Base-by-base conservation (phyloP, 768 basidiomycete genomes). In the Cystofilobasidium capitatum region DNA sequence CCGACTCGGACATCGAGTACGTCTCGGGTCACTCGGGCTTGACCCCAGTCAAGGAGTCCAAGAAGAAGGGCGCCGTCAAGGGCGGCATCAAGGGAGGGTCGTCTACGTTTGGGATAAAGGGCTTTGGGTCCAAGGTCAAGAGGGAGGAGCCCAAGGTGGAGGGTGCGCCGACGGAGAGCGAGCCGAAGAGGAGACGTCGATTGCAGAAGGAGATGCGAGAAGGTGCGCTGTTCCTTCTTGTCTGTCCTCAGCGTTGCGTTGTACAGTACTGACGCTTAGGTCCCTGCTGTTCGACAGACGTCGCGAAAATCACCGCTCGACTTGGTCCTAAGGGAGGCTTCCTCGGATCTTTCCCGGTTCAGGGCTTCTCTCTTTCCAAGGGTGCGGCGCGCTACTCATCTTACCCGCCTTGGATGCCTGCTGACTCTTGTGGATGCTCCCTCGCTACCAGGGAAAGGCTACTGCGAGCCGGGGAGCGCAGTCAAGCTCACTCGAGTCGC, bases 241-340 rank as follows among this genome's bases (percentile, higher is more conserved):
- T 16, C 33, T 36, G 14, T 12, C 29, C 12, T 22, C 33, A 0
- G 4, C 42, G 22, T 60, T 58, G 1, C 16, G 13, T 22, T 35
- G 37, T 16, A 20, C 20, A 33, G 10, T 13, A 35, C 39, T 33
- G 17, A 24, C 16, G 22, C 42, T 40, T 29, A 16, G 12, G 8
- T 35, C 8, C 47, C 35, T 20, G 14, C 62, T 37, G 3, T 4
- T 31, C 35, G n/a, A 42, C 24, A 45, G 49, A 45, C 29, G 8
- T 37, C 37, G 24, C 24, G 12, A 37, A 44, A 44, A 42, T 59
- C 5, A 12, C 40, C 2, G 61, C 16, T 1, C 33, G 57, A 9
- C 60, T 60, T 17, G 44, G 51, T 20, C 51, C 29, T 6, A 51
- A 62, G 36, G 66, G 66, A 17, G 66, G 66, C 10, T 68, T 58